phyloP scores from a whole-genome alignment of 2,329 filamentous ascomycete species.

The Stagonosporopsis rhizophila region DNA sequence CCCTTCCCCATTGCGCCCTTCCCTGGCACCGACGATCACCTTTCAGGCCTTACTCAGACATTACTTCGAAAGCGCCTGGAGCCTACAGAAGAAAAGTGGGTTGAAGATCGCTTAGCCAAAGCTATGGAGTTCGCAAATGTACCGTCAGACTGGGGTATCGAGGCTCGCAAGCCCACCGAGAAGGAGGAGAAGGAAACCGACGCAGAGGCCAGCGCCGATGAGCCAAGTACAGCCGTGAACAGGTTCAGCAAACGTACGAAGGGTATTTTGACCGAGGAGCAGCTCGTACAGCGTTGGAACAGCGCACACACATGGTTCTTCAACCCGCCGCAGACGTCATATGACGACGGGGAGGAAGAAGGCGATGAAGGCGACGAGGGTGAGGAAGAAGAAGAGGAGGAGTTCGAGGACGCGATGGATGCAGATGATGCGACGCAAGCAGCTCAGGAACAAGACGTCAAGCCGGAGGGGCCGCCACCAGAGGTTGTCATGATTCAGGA shows the following conservation, averaged over 20 bases:
- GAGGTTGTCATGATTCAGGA: slow-evolving; percentile 17
- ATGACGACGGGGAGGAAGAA: slow-evolving; percentile 20
- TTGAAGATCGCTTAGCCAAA: slow-evolving; percentile 36
- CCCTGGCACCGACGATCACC: slow-evolving; percentile 26
- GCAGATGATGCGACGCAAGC: slow-evolving; percentile 6
- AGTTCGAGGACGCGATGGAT: slow-evolving; percentile 30
- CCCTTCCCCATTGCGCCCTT: slow-evolving; percentile 37
- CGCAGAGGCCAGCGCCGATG: slow-evolving; percentile 16
- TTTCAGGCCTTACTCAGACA: slow-evolving; percentile 29
- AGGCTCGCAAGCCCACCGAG: slow-evolving; percentile 24
- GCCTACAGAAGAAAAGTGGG: slow-evolving; percentile 39
- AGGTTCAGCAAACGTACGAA: slow-evolving; percentile 27
- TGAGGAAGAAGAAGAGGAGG: slow-evolving; percentile 30
- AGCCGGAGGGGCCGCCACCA: slow-evolving; percentile 2
- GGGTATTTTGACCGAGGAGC: slow-evolving; percentile 28
- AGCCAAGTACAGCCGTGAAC: slow-evolving; percentile 13
- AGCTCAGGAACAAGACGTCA: slow-evolving; percentile 8
- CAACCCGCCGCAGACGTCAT: slow-evolving; percentile 17
- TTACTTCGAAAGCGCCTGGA: slow-evolving; percentile 38
- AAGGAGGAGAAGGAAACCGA: slow-evolving; percentile 24
- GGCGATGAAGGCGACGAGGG: slow-evolving; percentile 22
- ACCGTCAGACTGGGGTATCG: slow-evolving; percentile 39
- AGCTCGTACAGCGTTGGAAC: slow-evolving; percentile 32
- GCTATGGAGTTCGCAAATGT: slow-evolving; percentile 41
- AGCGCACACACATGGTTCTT: slow-evolving; percentile 30